These are phyloP conservation scores for Rhodosporidiobolus odoratus DNA, from an alignment of 768 basidiomycete species.

Conservation along the genomic window DNA sequence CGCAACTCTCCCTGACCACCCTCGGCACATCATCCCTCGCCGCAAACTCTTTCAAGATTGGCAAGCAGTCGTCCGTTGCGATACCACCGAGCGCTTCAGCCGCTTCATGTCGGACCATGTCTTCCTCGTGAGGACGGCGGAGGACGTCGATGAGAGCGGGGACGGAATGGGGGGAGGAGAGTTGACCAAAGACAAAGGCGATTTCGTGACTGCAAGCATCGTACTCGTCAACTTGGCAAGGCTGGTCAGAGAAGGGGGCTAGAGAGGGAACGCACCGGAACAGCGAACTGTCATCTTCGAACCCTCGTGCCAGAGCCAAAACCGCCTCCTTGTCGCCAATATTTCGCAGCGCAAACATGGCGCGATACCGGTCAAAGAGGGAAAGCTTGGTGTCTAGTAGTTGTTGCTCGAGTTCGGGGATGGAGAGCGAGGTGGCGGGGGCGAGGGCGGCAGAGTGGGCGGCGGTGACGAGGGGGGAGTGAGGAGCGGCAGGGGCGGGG, in stretches of 20 bases:
- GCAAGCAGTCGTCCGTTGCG: constrained; percentile 82
- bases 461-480: constrained; percentile 47
- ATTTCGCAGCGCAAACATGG: constrained; percentile 96
- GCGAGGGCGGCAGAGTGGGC: constrained; percentile 46
- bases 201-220: constrained; percentile 73
- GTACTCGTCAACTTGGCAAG: neutral
- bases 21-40: constrained; percentile 67
- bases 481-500: constrained; percentile 64
- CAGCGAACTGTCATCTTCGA: constrained; percentile 77
- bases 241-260: neutral
- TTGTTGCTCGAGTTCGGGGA: constrained; percentile 57
- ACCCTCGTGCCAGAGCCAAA: constrained; percentile 83
- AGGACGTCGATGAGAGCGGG: constrained; percentile 76
- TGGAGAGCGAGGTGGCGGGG: constrained; percentile 40
- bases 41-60: constrained; percentile 80
- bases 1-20: constrained; percentile 92
- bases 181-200: constrained; percentile 95
- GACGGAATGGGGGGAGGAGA: constrained; percentile 80
- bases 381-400: constrained; percentile 64
- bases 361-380: constrained; percentile 89
- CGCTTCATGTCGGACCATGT: constrained; percentile 98
- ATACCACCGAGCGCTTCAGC: constrained; percentile 99
- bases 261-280: constrained; percentile 66
- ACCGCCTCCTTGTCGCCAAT: constrained; percentile 70
- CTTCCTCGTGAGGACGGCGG: constrained; percentile 65